Evolutionary conservation across 1,284 basidiomycete species (phyloP).

Genomic region (Lignosus rhinocerotis): DNA sequence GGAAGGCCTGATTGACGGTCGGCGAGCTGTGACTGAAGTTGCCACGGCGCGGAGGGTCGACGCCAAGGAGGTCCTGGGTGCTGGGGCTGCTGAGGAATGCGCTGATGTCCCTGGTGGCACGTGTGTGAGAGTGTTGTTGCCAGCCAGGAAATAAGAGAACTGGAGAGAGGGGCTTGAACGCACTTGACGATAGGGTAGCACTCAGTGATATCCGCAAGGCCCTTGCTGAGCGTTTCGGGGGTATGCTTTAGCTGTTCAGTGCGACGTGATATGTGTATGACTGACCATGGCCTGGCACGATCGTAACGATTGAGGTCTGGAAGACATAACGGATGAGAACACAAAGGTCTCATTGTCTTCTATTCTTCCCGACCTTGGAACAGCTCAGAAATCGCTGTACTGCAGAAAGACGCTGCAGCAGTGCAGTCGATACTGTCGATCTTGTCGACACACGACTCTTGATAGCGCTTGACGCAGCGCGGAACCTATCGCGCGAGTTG

Average conservation of each 20-base stretch:
- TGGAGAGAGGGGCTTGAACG: background rate
- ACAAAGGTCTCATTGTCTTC: background rate
- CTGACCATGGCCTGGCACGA: slow-evolving; percentile 27
- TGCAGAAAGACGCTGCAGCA: slow-evolving; percentile 42
- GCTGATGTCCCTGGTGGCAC: slow-evolving; percentile 42
- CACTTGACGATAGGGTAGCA: slow-evolving; percentile 33
- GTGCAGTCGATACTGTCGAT: slow-evolving; percentile 42
- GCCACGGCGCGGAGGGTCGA: slow-evolving; percentile 42
- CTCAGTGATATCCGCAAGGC: slow-evolving; percentile 18
- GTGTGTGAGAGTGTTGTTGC: background rate
- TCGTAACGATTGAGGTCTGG: slow-evolving; percentile 17
- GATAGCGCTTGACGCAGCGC: slow-evolving; percentile 32
- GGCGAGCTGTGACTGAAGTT: slow-evolving; percentile 52
- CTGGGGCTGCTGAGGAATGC: slow-evolving; percentile 57
- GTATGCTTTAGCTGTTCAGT: background rate
- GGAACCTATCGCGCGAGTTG: slow-evolving; percentile 22
- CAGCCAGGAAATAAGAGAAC: background rate
- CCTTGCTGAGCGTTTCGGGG: slow-evolving; percentile 12
- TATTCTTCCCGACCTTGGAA: slow-evolving; percentile 10
- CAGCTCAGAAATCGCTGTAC: slow-evolving; percentile 14
- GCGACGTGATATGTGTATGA: background rate
- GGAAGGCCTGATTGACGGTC: slow-evolving; percentile 46
- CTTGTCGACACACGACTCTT: slow-evolving; percentile 33
- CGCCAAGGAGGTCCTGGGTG: slow-evolving; percentile 58
- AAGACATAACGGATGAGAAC: background rate